Base-by-base conservation (phyloP, 2,329 filamentous ascomycete genomes). In the Neonectria faginata region DNA sequence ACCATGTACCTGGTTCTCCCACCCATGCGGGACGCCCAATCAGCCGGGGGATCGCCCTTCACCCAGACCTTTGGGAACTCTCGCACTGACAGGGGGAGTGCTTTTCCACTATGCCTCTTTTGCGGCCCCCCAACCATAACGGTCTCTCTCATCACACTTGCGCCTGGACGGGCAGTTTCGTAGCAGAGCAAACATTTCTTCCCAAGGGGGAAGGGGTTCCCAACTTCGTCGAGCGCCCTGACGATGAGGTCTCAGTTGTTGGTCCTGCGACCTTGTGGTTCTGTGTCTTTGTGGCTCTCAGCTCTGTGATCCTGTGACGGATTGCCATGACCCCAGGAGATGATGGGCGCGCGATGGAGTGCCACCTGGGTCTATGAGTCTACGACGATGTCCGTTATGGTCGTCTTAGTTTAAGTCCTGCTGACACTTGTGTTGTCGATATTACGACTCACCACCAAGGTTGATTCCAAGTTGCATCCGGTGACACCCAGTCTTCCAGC, bases 31-130 rank as follows among this genome's bases (percentile, higher is more conserved):
- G 65, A 67, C 59, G 41, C 41, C 64, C 60, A 71, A 73, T 69
- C 60, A 69, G 57, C 60, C 61, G 60, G 63, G 64, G 63, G 67
- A 68, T 70, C 64, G 67, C 36, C 54, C 45, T 51, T 62, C 57
- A 68, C 57, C 69, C 67, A 69, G 56, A 67, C 56, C 60, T 65
- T 58, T 67, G 71, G 67, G 66, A 69, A 57, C 62, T 58, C 31
- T 57, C 50, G 64, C 22, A 29, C 27, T 54, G 55, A 65, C 61
- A 44, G 45, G 67, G 70, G 64, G 41, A 20, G 18, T 27, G 33
- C 27, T 61, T 55, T 47, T 51, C 57, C 62, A 69, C 71, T 65
- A 53, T 47, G 33, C 58, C 48, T 57, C 10, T 56, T 50, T 51
- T 50, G 48, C 52, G 36, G n/a, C 11, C 22, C 22, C 22, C 22